Conservation (phyloP, 2,329 filamentous ascomycete species). For the Hirsutella rhossiliensis region DNA sequence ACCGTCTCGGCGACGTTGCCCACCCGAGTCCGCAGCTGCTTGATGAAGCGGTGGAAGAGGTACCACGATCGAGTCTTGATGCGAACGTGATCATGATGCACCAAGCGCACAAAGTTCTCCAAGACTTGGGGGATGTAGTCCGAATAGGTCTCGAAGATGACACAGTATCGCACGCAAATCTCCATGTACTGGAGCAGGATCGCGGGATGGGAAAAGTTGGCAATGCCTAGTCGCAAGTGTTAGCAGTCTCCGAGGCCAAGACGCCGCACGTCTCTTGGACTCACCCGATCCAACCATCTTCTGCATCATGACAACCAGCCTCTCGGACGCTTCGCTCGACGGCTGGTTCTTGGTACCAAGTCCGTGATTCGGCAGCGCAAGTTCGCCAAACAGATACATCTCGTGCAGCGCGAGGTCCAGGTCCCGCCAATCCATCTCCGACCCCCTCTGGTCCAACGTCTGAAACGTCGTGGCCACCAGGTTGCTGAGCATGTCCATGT, state of each 20-base stretch:
- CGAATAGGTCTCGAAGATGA: conserved; percentile 79
- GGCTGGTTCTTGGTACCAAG: conserved; percentile 78
- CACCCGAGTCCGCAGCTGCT: conserved; percentile 71
- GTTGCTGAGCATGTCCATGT: conserved; percentile 77
- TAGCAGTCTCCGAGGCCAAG: background rate
- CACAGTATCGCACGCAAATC: conserved; percentile 86
- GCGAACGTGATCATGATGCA: conserved; percentile 78
- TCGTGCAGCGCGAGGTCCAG: conserved; percentile 88
- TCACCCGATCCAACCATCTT: conserved; percentile 88
- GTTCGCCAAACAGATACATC: conserved; percentile 90
- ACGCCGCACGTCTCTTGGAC: conserved; percentile 14
- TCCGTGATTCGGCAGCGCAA: conserved; percentile 79
- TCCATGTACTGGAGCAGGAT: conserved; percentile 97
- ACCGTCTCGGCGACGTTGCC: conserved; percentile 85
- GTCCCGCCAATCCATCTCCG: conserved; percentile 84
- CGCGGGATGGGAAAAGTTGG: conserved; percentile 76
- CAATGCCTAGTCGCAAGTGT: conserved; percentile 47
- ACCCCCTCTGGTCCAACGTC: conserved; percentile 60
- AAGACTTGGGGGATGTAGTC: conserved; percentile 75
- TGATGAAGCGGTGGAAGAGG: conserved; percentile 85
- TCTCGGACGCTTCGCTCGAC: conserved; percentile 65
- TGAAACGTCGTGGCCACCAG: conserved; percentile 82
- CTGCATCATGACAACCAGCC: conserved; percentile 82
- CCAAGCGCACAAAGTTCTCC: conserved; percentile 81
- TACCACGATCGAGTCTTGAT: conserved; percentile 94